Base-by-base conservation (phyloP, 257 asterid species). In the Verbascum thapsus region DNA sequence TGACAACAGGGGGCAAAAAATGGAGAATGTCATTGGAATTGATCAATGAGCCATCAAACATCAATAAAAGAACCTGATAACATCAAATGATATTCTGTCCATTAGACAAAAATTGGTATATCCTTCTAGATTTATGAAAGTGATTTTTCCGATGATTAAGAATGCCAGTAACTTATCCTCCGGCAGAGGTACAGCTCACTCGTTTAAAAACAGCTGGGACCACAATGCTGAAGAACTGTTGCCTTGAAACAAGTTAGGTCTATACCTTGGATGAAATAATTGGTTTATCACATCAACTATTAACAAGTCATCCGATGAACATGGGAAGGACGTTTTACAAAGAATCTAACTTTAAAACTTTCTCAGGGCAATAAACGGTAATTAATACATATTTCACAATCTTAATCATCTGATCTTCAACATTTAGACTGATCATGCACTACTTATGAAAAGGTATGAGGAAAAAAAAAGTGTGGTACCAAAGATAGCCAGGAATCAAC, bases 31-130 rank as follows among this genome's bases (percentile, higher is more conserved):
- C 34, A 50, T 35, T 41, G 5, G 3, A 17, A 18, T 8, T 17
- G 39, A 44, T 66, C n/a, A 58, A 71, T 32, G 59, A 63, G 39
- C 35, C 50, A 6, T 58, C 30, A 10, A 15, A 63, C 55, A 65
- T 35, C 63, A 37, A 39, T 34, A 42, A 22, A 12, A 43, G 19
- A 53, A 17, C 11, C 22, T 20, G 12, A 12, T 43, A 26, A 8
- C 37, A 32, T 49, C 56, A 42, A 34, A 66, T 30, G 32, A 26
- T 22, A 39, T 48, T 38, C 47, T 8, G 5, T n/a, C 41, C 15
- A 53, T 53, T 11, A 48, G 39, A 60, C 23, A 55, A 61, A 5
- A 53, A 26, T 66, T 23, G 30, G 10, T 11, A 26, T 13, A 63
- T 39, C 23, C 32, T 59, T 22, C 53, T 47, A 13, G 59, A 71